A percentile compares a stretch with the other conserved stretches of the same genome.
Evolutionary conservation across 495 filamentous ascomycete genomes (phyloP).

Genomic region (Umbilicaria muhlenbergii): DNA sequence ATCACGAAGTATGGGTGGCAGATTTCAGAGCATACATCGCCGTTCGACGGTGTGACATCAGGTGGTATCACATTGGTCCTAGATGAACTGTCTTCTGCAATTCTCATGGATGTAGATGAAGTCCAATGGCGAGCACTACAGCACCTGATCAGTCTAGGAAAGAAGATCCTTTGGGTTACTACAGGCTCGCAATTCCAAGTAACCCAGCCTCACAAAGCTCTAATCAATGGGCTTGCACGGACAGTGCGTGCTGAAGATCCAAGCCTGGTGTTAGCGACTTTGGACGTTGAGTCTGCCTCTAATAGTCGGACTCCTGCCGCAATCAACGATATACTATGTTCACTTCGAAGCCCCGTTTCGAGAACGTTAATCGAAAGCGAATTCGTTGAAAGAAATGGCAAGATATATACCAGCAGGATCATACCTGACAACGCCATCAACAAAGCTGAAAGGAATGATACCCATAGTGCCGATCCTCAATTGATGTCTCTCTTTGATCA

Average conservation of each 20-base stretch:
- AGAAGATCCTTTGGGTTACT: slow-evolving; percentile 24
- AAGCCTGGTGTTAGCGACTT: slow-evolving; percentile 8
- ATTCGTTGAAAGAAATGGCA: slow-evolving; percentile 16
- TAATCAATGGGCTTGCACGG: slow-evolving; percentile 16
- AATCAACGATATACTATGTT: too few species aligned
- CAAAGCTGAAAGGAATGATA: not conserved
- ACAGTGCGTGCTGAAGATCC: slow-evolving; percentile 15
- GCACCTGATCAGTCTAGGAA: slow-evolving; percentile 6
- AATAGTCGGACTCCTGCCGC: not conserved
- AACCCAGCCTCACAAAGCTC: slow-evolving; percentile 13
- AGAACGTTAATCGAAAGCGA: too few species aligned
- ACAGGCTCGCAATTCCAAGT: slow-evolving; percentile 13
- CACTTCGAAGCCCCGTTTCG: too few species aligned
- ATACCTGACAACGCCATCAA: slow-evolving; percentile 7
- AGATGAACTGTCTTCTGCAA: slow-evolving; percentile 10
- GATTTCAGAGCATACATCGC: not conserved
- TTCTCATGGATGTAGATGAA: slow-evolving; percentile 5
- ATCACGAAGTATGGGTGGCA: not conserved
- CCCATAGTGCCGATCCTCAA: not conserved
- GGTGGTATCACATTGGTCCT: slow-evolving; percentile 12
- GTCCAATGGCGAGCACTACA: slow-evolving; percentile 14
- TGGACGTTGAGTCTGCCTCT: slow-evolving; percentile 17
- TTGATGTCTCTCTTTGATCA: too few species aligned
- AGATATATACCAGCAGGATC: slow-evolving; percentile 16
- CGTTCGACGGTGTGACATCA: not conserved